Percentiles rank a stretch among this genome's conserved stretches.
phyloP scores from a whole-genome alignment of 2,329 filamentous ascomycete genomes.

The Tolypocladium tundrense region DNA sequence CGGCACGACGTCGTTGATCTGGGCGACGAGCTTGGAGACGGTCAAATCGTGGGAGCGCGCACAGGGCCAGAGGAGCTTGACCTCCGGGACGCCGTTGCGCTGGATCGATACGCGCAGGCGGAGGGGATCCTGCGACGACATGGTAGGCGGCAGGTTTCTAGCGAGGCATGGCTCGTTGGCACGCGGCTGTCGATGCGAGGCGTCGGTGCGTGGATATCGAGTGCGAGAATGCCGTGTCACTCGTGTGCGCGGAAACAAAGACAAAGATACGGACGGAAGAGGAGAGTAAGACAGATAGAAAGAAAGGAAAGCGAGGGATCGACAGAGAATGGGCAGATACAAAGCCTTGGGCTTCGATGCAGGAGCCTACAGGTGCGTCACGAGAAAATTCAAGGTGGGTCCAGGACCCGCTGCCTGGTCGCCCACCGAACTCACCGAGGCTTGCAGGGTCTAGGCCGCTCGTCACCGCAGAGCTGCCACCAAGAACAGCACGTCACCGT shows the following conservation, averaged over 20 bases:
- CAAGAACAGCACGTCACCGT: neutral
- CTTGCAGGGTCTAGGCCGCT: too few relatives aligned
- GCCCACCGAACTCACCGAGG: neutral
- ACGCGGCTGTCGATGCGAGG: neutral
- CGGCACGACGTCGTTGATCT: constrained; percentile 70
- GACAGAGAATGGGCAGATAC: neutral
- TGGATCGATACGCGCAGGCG: constrained; percentile 65
- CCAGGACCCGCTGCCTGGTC: neutral
- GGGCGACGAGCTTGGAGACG: constrained; percentile 64
- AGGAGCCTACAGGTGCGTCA: neutral
- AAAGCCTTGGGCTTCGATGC: neutral
- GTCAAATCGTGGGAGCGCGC: constrained; percentile 50
- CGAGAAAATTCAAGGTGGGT: constrained; percentile 1
- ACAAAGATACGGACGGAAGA: neutral
- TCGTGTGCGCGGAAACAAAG: neutral
- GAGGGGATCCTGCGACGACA: constrained; percentile 28
- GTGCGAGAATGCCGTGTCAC: too few relatives aligned
- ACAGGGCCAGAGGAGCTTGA: constrained; percentile 62
- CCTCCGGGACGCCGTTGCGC: constrained; percentile 63
- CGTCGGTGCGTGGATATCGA: too few relatives aligned
- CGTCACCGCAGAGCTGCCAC: neutral
- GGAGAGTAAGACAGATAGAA: too few relatives aligned
- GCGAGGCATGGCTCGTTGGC: constrained; percentile 7
- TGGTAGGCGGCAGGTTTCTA: constrained; percentile 7
- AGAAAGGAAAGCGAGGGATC: neutral